These are phyloP conservation scores for Rhododendron ovatum DNA, from an alignment of 148 eudicot species.

Conservation along the genomic window DNA sequence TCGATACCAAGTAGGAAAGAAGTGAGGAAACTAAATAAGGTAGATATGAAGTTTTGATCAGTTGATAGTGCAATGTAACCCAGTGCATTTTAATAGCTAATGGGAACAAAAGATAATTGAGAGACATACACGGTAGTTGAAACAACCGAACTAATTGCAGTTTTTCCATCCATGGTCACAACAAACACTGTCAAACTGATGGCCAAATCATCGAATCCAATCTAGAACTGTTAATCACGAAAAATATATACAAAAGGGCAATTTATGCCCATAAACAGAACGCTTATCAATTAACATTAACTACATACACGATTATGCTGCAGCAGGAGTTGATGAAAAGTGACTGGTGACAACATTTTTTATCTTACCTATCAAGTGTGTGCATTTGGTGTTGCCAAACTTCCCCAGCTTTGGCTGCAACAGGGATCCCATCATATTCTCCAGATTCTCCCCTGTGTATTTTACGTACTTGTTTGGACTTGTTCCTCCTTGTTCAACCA, in stretches of 20 bases:
- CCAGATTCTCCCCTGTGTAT: slow-evolving; percentile 47
- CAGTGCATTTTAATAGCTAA: neutral
- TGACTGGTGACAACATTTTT: slow-evolving; percentile 40
- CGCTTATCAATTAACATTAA: too few relatives aligned
- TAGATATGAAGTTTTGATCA: neutral
- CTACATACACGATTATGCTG: slow-evolving; percentile 28
- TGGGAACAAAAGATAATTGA: neutral
- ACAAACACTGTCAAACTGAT: neutral
- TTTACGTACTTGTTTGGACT: slow-evolving; percentile 40
- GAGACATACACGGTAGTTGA: neutral
- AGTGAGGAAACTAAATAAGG: neutral
- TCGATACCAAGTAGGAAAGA: neutral
- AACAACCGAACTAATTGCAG: neutral
- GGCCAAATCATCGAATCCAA: neutral
- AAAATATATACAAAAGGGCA: neutral
- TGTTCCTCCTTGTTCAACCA: slow-evolving; percentile 29
- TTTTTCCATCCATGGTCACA: neutral
- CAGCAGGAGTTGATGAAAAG: slow-evolving; percentile 45
- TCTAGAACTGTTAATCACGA: neutral
- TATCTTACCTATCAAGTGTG: slow-evolving; percentile 47
- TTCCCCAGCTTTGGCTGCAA: slow-evolving; percentile 50
- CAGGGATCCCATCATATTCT: slow-evolving; percentile 45
- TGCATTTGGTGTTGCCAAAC: slow-evolving; percentile 39
- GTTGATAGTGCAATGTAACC: neutral
- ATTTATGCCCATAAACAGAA: neutral